phyloP scores from a whole-genome alignment of 257 asterid species.

The Cordia subcordata region DNA sequence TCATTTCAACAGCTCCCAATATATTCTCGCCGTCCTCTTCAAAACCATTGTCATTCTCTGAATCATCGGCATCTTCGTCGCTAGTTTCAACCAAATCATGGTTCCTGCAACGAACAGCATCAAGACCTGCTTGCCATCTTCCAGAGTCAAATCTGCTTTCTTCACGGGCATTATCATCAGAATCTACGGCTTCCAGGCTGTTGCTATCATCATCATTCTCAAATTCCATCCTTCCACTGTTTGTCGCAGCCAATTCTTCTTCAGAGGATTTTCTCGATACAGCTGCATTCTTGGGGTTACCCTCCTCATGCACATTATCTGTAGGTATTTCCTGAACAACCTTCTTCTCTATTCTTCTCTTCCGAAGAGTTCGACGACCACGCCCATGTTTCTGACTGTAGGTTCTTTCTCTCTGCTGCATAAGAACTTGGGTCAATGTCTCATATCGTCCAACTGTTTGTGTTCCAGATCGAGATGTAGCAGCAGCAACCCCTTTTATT shows the following conservation, averaged over 20 bases:
- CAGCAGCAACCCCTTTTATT: constrained; percentile 30
- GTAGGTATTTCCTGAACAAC: constrained; percentile 26
- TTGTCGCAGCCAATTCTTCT: constrained; percentile 15
- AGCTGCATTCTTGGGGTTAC: constrained; percentile 20
- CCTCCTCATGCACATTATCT: constrained; percentile 27
- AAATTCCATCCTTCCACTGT: constrained; percentile 21
- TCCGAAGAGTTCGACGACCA: constrained; percentile 70
- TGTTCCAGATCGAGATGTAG: constrained; percentile 35
- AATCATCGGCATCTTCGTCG: constrained; percentile 32
- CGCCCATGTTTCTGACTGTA: constrained; percentile 66
- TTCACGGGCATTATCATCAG: constrained; percentile 38
- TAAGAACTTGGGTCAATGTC: constrained; percentile 49
- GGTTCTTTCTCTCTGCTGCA: constrained; percentile 50
- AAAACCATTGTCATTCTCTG: constrained; percentile 25
- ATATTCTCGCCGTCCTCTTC: constrained; percentile 31
- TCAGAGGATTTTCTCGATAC: constrained; percentile 23
- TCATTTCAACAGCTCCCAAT: constrained; percentile 22
- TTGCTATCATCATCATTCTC: constrained; percentile 38
- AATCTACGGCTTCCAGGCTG: constrained; percentile 54
- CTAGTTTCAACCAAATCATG: constrained; percentile 43
- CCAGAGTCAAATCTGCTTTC: constrained; percentile 25
- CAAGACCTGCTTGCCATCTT: constrained; percentile 40
- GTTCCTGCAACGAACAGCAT: constrained; percentile 22
- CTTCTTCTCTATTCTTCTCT: constrained; percentile 55
- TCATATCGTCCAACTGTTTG: constrained; percentile 38